Evolutionary conservation across 768 basidiomycete genomes (phyloP), one percentile per base, ranked within the genome.

Genomic region (Macrolepiota fuliginosa): DNA sequence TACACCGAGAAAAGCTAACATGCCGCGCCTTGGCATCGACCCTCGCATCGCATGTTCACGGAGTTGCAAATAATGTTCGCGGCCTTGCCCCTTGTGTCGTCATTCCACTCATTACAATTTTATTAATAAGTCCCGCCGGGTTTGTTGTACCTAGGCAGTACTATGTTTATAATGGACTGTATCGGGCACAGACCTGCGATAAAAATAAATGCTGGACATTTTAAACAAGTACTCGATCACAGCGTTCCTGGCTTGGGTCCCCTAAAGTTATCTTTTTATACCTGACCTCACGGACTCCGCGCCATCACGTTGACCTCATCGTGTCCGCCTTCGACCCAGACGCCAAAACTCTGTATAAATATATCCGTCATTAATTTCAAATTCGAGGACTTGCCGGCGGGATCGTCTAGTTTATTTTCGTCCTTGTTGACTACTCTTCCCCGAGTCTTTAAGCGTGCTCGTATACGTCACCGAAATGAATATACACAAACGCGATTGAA

Each of bases 91-190:
- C 47, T 49, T 29, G 50, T 59, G 51, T 52, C 50, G 58, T 59
- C 50, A 59, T 52, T 24, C 51, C 54, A 24, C 24, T 13, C n/a
- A 35, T 47, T 52, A 15, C 35, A 39, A 45, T 45, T 32, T 45
- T 58, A 59, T 59, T 52, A 59, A 59, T 59, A 59, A 58, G 29
- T 42, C 25, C 58, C 58, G 58, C 37, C 58, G 58, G 50, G 32
- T 37, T 29, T 32, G 36, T 32, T 19, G 56, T 46, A 47, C 47
- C 46, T 46, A 35, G 24, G 12, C 22, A 49, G 47, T 49, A 22
- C 25, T 49, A 22, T 27, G 54, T 55, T 25, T 39, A 37, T 55
- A 32, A 32, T 32, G 29, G 29, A 32, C 54, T 40, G 37, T 22
- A 55, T 55, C 40, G 54, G 54, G 39, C 24, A 55, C 37, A 49